Conservation (phyloP, 768 basidiomycete species). For the Lactarius trivialis region DNA sequence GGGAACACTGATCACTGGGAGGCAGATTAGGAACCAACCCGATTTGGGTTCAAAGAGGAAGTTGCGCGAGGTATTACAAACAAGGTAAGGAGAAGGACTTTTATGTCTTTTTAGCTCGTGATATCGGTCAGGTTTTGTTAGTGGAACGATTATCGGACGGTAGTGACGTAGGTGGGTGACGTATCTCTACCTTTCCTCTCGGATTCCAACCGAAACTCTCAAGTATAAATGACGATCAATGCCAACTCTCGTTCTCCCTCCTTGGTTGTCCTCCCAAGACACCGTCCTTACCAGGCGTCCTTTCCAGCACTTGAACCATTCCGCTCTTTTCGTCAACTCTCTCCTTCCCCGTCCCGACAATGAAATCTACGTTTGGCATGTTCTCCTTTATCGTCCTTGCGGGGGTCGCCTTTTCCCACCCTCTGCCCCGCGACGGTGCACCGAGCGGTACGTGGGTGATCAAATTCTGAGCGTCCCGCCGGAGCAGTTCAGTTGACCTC, state of each 20-base stretch:
- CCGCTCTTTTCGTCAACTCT: conserved; percentile 10
- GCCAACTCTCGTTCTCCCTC: neutral
- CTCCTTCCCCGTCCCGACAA: neutral
- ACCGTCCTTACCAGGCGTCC: conserved; percentile 3
- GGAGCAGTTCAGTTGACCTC: neutral
- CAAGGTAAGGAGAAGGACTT: too few relatives aligned
- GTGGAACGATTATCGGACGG: too few relatives aligned
- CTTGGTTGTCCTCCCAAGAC: conserved; percentile 10
- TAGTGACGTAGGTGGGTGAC: too few relatives aligned
- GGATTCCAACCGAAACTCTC: conserved; percentile 5
- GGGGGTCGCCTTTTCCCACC: conserved; percentile 2
- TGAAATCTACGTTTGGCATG: conserved; percentile 5
- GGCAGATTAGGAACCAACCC: too few relatives aligned
- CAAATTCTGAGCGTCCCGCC: neutral
- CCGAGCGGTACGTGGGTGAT: conserved; percentile 12
- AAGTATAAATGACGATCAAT: conserved; percentile 4
- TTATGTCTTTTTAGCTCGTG: too few relatives aligned
- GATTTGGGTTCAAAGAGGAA: too few relatives aligned
- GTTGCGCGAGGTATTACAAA: too few relatives aligned
- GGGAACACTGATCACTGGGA: too few relatives aligned
- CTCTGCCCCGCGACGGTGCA: conserved; percentile 13
- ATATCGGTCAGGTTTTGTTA: too few relatives aligned
- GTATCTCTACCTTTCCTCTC: neutral
- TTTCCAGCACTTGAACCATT: conserved; percentile 2
- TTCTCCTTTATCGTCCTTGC: conserved; percentile 1